These are phyloP conservation scores for Senecio squalidus DNA, from an alignment of 140 eudicot species.

Conservation along the genomic window DNA sequence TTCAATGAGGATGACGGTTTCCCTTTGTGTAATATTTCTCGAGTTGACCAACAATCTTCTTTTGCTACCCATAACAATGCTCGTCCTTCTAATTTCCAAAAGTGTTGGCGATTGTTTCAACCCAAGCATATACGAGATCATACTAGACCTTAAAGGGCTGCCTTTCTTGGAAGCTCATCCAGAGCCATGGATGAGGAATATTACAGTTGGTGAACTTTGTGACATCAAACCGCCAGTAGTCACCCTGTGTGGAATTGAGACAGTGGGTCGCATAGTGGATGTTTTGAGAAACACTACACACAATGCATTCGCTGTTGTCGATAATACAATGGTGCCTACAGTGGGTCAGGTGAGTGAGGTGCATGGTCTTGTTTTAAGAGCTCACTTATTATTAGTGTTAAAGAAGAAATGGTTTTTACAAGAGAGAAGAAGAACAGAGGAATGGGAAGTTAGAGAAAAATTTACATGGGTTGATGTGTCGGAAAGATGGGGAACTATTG, in stretches of 20 bases:
- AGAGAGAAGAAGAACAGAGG: constrained; percentile 75
- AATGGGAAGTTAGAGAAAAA: constrained; percentile 85
- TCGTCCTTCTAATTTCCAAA: constrained; percentile 80
- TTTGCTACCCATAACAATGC: constrained; percentile 84
- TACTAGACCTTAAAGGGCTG: constrained; percentile 83
- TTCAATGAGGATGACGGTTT: constrained; percentile 98
- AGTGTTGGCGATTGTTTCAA: constrained; percentile 95
- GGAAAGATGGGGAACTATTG: constrained; percentile 63
- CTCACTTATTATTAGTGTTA: constrained; percentile 68
- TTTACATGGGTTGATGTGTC: constrained; percentile 81
- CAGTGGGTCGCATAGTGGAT: constrained; percentile 75
- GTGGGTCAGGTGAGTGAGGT: constrained; percentile 45
- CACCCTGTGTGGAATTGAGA: constrained; percentile 73
- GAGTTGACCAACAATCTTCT: constrained; percentile 94
- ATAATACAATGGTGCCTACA: constrained; percentile 32
- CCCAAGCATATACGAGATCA: constrained; percentile 88
- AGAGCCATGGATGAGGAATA: constrained; percentile 96
- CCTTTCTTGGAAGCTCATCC: constrained; percentile 92
- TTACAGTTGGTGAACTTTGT: constrained; percentile 80
- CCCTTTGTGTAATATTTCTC: constrained; percentile 87
- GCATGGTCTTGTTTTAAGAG: constrained; percentile 76
- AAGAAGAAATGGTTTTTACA: constrained; percentile 83
- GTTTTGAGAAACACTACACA: constrained; percentile 88
- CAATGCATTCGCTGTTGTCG: constrained; percentile 86
- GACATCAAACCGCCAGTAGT: constrained; percentile 76